These are phyloP conservation scores for Penicillium daleae DNA, from an alignment of 495 filamentous ascomycete species.

Conservation along the genomic window DNA sequence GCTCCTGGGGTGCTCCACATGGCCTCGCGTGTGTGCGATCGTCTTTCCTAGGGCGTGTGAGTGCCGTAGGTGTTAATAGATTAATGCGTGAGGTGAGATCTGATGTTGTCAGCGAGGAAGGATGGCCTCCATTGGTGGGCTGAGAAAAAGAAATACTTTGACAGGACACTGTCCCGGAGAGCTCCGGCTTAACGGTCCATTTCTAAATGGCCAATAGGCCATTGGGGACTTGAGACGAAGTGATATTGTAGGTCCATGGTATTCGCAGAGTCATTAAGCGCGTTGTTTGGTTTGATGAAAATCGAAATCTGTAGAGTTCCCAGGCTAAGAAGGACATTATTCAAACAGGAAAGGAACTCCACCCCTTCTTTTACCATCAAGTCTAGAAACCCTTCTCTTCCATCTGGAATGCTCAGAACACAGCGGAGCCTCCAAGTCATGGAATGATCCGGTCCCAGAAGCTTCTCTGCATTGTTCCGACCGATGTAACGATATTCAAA, in stretches of 20 bases:
- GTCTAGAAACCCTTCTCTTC: too few relatives aligned
- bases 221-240: neutral
- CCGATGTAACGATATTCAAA: constrained; percentile 37
- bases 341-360: neutral
- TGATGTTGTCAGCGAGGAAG: neutral
- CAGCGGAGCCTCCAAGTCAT: constrained; percentile 25
- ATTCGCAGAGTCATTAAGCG: neutral
- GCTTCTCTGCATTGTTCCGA: constrained; percentile 46
- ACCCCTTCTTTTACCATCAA: neutral
- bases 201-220: neutral
- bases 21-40: constrained; percentile 14
- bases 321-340: neutral
- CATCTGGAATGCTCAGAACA: neutral
- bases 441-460: constrained; percentile 40
- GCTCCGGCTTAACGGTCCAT: neutral
- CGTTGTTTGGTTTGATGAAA: neutral
- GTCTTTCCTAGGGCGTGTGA: neutral
- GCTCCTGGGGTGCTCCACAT: constrained; percentile 16
- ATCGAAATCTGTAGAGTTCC: neutral
- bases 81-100: neutral
- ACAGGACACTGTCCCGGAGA: neutral
- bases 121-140: neutral
- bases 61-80: neutral
- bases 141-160: neutral
- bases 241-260: neutral